Evolutionary conservation across 371 early-diverging fungal species (phyloP).

Genomic region (Blakeslea trispora): DNA sequence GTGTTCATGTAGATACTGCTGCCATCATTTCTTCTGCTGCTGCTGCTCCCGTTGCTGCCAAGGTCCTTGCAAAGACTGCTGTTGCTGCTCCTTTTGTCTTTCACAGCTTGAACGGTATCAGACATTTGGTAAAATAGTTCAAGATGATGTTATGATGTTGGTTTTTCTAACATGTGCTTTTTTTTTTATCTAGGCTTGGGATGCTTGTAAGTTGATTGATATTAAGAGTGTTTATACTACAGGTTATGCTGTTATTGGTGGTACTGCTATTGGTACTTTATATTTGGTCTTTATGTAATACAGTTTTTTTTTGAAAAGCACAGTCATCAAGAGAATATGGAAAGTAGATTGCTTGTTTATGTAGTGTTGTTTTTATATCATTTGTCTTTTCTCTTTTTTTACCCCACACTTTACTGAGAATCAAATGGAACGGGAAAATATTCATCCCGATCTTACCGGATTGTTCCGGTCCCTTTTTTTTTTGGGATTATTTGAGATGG

Average conservation of each 20-base stretch:
- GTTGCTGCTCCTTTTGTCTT: slow-evolving; percentile 77
- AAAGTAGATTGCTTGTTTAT: no score
- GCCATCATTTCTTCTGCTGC: slow-evolving; percentile 54
- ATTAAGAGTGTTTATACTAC: slow-evolving; percentile 81
- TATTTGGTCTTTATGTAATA: slow-evolving; percentile 61
- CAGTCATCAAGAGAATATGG: no score
- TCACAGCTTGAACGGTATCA: slow-evolving; percentile 87
- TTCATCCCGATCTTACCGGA: not conserved
- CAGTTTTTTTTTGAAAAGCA: not conserved
- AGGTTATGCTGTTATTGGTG: slow-evolving; percentile 80
- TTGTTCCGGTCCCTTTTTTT: no score
- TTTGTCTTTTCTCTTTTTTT: not conserved
- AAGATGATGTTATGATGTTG: not conserved
- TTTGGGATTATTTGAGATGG: no score
- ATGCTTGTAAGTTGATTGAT: slow-evolving; percentile 66
- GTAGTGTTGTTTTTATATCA: no score
- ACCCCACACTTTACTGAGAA: not conserved
- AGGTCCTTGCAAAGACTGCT: slow-evolving; percentile 45
- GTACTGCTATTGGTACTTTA: slow-evolving; percentile 59
- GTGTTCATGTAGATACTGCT: slow-evolving; percentile 65
- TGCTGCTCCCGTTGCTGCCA: slow-evolving; percentile 48
- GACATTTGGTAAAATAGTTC: slow-evolving; percentile 70
- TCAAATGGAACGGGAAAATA: not conserved
- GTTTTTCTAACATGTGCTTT: no score
- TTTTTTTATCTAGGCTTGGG: slow-evolving; percentile 74